These are phyloP conservation scores for Neobulgaria alba DNA, from an alignment of 2,329 filamentous ascomycete genomes.

Conservation along the genomic window DNA sequence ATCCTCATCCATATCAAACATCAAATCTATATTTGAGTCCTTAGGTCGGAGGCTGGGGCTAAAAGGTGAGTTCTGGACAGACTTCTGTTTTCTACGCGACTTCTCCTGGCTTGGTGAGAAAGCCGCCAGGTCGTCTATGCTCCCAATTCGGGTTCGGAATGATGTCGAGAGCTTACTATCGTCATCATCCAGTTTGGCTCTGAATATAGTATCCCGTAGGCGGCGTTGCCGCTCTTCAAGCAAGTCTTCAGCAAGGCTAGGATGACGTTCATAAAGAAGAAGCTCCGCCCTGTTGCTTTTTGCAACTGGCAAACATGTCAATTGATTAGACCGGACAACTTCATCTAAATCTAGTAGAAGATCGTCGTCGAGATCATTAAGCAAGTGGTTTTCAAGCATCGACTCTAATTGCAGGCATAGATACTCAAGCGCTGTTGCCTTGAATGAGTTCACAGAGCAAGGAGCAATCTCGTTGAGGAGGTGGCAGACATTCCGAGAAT, in stretches of 20 bases:
- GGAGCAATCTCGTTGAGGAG: constrained; percentile 80
- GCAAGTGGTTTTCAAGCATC: constrained; percentile 81
- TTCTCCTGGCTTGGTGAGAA: constrained; percentile 31
- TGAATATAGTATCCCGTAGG: constrained; percentile 69
- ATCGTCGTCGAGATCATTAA: constrained; percentile 79
- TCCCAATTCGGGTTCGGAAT: constrained; percentile 50
- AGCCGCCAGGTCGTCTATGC: constrained; percentile 51
- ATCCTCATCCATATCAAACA: constrained; percentile 85
- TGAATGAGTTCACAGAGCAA: constrained; percentile 77
- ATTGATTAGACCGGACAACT: constrained; percentile 74
- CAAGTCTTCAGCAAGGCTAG: constrained; percentile 44
- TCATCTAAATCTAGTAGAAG: constrained; percentile 73
- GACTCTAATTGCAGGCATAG: constrained; percentile 85
- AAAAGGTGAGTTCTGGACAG: constrained; percentile 43
- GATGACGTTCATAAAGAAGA: constrained; percentile 47
- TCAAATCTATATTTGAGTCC: constrained; percentile 64
- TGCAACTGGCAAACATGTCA: constrained; percentile 66
- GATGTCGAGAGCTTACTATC: constrained; percentile 55
- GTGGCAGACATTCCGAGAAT: constrained; percentile 74
- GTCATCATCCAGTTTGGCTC: constrained; percentile 51
- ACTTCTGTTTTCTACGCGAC: constrained; percentile 38
- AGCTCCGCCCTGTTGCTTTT: constrained; percentile 66
- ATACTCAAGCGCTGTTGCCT: constrained; percentile 81
- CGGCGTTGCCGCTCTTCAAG: constrained; percentile 61
- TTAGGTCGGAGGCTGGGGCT: constrained; percentile 63